phyloP scores from a whole-genome alignment of 2,329 filamentous ascomycete species.

The Diplocarpon mali region DNA sequence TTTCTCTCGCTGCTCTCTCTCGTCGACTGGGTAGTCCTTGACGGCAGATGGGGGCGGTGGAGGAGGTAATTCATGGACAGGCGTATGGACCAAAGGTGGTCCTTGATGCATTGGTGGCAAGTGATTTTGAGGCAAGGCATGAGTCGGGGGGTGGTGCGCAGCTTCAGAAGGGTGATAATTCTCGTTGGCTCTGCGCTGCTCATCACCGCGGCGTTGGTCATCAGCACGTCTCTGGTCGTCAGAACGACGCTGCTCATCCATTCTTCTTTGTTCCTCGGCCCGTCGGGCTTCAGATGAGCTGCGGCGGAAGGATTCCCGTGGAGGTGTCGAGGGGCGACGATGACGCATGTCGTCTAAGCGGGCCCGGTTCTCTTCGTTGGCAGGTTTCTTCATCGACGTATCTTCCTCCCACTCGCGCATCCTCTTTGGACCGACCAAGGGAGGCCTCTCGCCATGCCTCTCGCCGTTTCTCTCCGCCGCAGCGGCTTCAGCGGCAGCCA shows the following conservation, averaged over 20 bases:
- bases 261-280: constrained; percentile 51
- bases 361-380: constrained; percentile 77
- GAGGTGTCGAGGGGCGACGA: constrained; percentile 67
- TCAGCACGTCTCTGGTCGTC: constrained; percentile 57
- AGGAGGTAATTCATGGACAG: constrained; percentile 33
- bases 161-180: constrained; percentile 88
- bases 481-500: constrained; percentile 57
- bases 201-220: constrained; percentile 44
- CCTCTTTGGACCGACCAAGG: constrained; percentile 73
- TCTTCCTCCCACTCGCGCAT: constrained; percentile 91
- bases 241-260: constrained; percentile 44
- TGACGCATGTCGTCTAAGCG: constrained; percentile 76
- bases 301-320: constrained; percentile 58
- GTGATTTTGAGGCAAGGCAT: constrained; percentile 42
- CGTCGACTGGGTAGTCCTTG: constrained; percentile 47
- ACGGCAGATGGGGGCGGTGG: constrained; percentile 32
- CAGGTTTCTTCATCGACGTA: constrained; percentile 61
- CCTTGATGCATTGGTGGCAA: constrained; percentile 55
- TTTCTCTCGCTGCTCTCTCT: constrained; percentile 28
- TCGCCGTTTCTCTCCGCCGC: constrained; percentile 54
- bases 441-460: constrained; percentile 66
- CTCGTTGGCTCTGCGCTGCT: constrained; percentile 61
- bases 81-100: constrained; percentile 37
- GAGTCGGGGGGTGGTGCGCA: constrained; percentile 68
- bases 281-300: constrained; percentile 65